phyloP scores from a whole-genome alignment of 495 filamentous ascomycete species.

The Geopyxis carbonaria region DNA sequence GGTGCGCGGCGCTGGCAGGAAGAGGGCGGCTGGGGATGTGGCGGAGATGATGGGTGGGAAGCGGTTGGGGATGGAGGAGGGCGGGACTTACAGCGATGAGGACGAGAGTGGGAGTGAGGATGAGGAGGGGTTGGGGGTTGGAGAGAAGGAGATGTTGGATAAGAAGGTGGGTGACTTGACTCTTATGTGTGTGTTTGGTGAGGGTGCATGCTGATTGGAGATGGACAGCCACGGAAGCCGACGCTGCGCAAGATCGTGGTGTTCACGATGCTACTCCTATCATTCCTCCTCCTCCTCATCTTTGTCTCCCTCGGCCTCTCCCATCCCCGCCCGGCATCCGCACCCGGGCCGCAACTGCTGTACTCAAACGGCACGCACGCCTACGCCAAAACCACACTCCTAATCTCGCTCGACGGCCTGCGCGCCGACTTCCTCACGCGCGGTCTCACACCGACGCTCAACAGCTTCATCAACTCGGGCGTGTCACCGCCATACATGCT shows the following conservation, averaged over 20 bases:
- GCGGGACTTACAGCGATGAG: constrained; percentile 31
- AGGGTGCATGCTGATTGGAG: not conserved
- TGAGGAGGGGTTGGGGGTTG: not conserved
- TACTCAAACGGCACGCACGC: constrained; percentile 65
- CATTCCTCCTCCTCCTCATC: constrained; percentile 36
- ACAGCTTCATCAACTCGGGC: constrained; percentile 59
- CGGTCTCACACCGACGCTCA: constrained; percentile 66
- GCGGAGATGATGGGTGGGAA: constrained; percentile 74
- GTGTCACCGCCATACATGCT: constrained; percentile 82
- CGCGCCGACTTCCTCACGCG: constrained; percentile 85
- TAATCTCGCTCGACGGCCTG: constrained; percentile 92
- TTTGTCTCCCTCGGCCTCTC: constrained; percentile 35
- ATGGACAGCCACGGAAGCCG: constrained; percentile 18
- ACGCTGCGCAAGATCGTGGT: constrained; percentile 8
- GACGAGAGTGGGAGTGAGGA: constrained; percentile 10
- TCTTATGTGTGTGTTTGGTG: not conserved
- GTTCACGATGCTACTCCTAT: constrained; percentile 10
- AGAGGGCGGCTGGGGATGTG: constrained; percentile 41
- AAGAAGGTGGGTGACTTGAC: not conserved
- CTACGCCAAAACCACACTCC: constrained; percentile 79
- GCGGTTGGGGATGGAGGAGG: constrained; percentile 54
- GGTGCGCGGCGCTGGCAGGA: constrained; percentile 24
- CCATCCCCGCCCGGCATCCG: constrained; percentile 21
- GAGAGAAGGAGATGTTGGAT: not conserved
- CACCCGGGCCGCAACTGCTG: constrained; percentile 17